Evolutionary conservation across 768 basidiomycete genomes (phyloP).

Genomic region (Mycena filopes): DNA sequence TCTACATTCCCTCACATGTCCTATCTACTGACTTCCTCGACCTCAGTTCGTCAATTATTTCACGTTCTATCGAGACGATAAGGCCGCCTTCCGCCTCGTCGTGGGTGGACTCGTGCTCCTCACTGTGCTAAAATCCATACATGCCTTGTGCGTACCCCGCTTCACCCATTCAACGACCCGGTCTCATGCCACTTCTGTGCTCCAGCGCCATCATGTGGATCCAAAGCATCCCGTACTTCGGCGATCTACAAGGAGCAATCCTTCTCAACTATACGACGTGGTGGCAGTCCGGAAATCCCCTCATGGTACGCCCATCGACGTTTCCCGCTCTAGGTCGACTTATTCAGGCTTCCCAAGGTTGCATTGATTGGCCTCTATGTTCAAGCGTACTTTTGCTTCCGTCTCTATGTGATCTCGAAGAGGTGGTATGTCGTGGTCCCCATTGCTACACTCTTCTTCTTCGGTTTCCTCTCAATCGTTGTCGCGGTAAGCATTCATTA

Average conservation of each 20-base stretch:
- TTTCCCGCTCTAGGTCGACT: neutral
- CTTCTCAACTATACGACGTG: slow-evolving; percentile 6
- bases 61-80: slow-evolving; percentile 13
- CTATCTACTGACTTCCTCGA: neutral
- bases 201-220: slow-evolving; percentile 15
- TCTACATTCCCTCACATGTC: too few relatives aligned
- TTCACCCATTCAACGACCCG: neutral
- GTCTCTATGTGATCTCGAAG: slow-evolving; percentile 14
- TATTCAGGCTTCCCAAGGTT: slow-evolving; percentile 4
- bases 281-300: slow-evolving; percentile 15
- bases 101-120: too few relatives aligned
- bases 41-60: slow-evolving; percentile 18
- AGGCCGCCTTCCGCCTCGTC: neutral
- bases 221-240: neutral
- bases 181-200: neutral
- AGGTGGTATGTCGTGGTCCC: slow-evolving; percentile 5
- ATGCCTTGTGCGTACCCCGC: slow-evolving; percentile 6
- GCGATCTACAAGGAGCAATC: neutral
- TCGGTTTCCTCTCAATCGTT: slow-evolving; percentile 2
- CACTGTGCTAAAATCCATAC: slow-evolving; percentile 1
- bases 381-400: slow-evolving; percentile 6
- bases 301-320: slow-evolving; percentile 11
- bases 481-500: slow-evolving; percentile 4
- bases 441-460: neutral
- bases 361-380: slow-evolving; percentile 18